Base-by-base conservation (phyloP, 2,329 filamentous ascomycete genomes). In the Blastomyces silverae region DNA sequence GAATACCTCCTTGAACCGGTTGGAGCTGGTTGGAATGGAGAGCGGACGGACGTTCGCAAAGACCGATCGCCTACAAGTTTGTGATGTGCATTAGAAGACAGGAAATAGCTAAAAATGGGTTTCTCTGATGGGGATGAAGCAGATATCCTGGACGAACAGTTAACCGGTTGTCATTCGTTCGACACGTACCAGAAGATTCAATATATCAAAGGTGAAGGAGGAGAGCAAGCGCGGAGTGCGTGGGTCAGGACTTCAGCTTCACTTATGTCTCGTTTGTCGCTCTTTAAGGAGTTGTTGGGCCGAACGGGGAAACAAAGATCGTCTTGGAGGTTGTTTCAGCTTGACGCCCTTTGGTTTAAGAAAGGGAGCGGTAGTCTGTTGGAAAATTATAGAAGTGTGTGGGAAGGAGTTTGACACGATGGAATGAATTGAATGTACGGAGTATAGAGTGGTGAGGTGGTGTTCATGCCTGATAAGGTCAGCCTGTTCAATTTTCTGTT, bases 321-420 rank as follows among this genome's bases (percentile, higher is more conserved):
- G 42, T 61, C 42, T 46, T 8, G 42, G n/a, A 31, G 46, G 42
- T 11, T 48, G 58, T 61, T 46, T 61, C 39, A 50, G 3, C 42
- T 25, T 10, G n/a, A 8, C 39, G 11, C 11, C 25, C 57, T 61
- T 48, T 20, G 15, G 13, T 15, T 34, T 46, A 25, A 17, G 58
- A 34, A n/a, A 31, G 1, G 5, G 37, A 6, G 20, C 25, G 4
- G 22, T 6, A 22, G 13, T 28, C 28, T 10, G 31, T 60, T 44
- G 25, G 57, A 44, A 34, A 60, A 31, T 25, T 46, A 46, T 31
- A 31, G 10, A 7, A 48, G 22, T 7, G 44, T 13, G 11, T 48
- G 42, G 25, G 20, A 22, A 11, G 13, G 17, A 50, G 22, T 50
- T n/a, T 17, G 44, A n/a, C 17, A 20, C 13, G 15, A 28, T 48